Evolutionary conservation across 495 filamentous ascomycete genomes (phyloP).

Genomic region (Letharia lupina): DNA sequence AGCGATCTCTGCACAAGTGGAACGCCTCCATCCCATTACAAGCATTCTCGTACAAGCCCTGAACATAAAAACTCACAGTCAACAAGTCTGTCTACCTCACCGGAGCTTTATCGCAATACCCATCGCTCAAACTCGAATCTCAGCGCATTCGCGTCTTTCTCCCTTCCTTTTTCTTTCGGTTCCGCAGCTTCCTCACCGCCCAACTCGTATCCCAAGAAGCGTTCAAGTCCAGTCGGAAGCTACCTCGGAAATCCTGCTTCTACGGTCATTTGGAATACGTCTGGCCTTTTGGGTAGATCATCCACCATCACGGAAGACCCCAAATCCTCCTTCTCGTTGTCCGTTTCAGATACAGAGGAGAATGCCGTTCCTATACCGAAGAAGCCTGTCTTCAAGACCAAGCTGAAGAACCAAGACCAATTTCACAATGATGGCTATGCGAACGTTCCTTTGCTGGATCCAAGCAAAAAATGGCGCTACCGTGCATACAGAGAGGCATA

Average conservation of each 20-base stretch:
- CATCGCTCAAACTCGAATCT: slow-evolving; percentile 46
- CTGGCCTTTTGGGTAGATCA: slow-evolving; percentile 45
- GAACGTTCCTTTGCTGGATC: slow-evolving; percentile 60
- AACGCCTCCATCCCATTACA: slow-evolving; percentile 49
- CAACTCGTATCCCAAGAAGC: slow-evolving; percentile 44
- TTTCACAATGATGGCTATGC: slow-evolving; percentile 74
- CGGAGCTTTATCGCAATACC: slow-evolving; percentile 47
- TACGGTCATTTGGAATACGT: slow-evolving; percentile 57
- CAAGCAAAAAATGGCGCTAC: slow-evolving; percentile 50
- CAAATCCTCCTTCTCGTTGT: slow-evolving; percentile 17
- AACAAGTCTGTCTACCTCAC: slow-evolving; percentile 65
- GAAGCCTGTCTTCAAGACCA: slow-evolving; percentile 46
- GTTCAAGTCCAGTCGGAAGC: slow-evolving; percentile 58
- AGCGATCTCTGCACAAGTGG: slow-evolving; percentile 49
- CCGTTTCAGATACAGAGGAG: slow-evolving; percentile 42
- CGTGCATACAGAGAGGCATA: slow-evolving; percentile 68
- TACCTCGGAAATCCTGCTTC: slow-evolving; percentile 51
- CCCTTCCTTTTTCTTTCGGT: slow-evolving; percentile 60
- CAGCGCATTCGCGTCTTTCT: slow-evolving; percentile 59
- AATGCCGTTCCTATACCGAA: slow-evolving; percentile 29
- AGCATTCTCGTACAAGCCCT: slow-evolving; percentile 15
- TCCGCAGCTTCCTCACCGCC: slow-evolving; percentile 65
- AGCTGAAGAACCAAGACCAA: slow-evolving; percentile 63
- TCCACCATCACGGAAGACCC: slow-evolving; percentile 31
- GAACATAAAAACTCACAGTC: slow-evolving; percentile 34